phyloP scores from a whole-genome alignment of 1,139 yeast species.

The Yamadazyma sp. region DNA sequence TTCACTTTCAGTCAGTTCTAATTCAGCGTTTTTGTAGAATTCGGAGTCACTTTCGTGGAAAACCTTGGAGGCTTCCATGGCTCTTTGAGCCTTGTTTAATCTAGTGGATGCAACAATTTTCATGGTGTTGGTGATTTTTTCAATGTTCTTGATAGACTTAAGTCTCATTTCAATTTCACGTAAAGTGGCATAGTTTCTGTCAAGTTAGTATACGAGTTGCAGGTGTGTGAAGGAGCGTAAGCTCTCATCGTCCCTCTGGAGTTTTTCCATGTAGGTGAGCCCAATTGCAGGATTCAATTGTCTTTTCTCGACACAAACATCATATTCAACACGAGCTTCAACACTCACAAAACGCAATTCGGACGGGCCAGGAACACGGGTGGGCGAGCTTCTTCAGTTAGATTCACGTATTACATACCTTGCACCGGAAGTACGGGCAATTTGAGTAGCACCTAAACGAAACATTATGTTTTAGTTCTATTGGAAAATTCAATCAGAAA shows the following conservation, averaged over 20 bases:
- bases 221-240: not conserved
- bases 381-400: not conserved
- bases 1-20: constrained; percentile 52
- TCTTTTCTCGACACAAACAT: no score
- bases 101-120: constrained; percentile 98
- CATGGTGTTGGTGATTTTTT: constrained; percentile 99
- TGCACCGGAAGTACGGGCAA: constrained; percentile 58
- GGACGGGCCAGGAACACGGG: no score
- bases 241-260: no score
- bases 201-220: constrained; percentile 10
- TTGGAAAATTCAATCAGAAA: constrained; percentile 8
- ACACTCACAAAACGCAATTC: no score
- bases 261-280: no score
- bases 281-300: no score
- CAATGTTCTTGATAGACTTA: constrained; percentile 97
- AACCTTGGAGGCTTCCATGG: constrained; percentile 85
- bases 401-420: constrained; percentile 42
- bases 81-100: constrained; percentile 92
- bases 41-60: constrained; percentile 80
- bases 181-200: constrained; percentile 93
- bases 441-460: constrained; percentile 64
- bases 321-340: no score
- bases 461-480: constrained; percentile 41
- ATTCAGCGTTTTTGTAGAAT: constrained; percentile 81
- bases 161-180: constrained; percentile 98